Evolutionary conservation across 352 stramenopile genomes (phyloP).

Genomic region (Phytophthora tubulina): DNA sequence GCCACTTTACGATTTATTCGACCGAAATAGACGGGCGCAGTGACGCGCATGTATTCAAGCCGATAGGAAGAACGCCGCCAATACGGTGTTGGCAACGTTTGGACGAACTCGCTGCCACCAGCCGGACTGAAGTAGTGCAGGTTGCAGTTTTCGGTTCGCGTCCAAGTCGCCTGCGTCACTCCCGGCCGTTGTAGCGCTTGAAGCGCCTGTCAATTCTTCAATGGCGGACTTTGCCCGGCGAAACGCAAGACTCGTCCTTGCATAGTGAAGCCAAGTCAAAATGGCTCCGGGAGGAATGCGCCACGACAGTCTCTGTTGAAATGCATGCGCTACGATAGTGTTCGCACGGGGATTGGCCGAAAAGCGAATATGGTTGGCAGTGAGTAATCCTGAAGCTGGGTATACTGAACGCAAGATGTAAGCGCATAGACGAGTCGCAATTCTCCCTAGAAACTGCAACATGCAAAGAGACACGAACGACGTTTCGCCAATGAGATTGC

Average conservation of each 20-base stretch:
- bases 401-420: slow-evolving; percentile 28
- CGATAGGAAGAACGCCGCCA: slow-evolving; percentile 22
- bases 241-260: slow-evolving; percentile 21
- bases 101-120: slow-evolving; percentile 6
- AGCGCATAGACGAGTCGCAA: slow-evolving; percentile 3
- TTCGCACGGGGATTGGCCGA: background rate
- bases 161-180: slow-evolving; percentile 39
- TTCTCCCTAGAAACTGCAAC: slow-evolving; percentile 44
- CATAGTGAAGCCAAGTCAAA: slow-evolving; percentile 22
- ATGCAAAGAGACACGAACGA: slow-evolving; percentile 53
- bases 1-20: slow-evolving; percentile 24
- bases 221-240: slow-evolving; percentile 1
- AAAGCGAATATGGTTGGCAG: background rate
- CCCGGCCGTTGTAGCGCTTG: slow-evolving; percentile 27
- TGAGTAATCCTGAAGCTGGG: slow-evolving; percentile 28
- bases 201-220: slow-evolving; percentile 31
- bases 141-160: slow-evolving; percentile 33
- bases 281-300: background rate
- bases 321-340: no score
- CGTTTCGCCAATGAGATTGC: slow-evolving; percentile 26
- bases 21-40: slow-evolving; percentile 18
- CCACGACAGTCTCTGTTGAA: no score
- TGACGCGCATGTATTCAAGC: slow-evolving; percentile 15
- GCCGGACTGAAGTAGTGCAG: slow-evolving; percentile 10
- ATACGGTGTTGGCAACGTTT: background rate